Conservation (phyloP, 2,329 filamentous ascomycete genomes). For the Tolypocladium amazonense region DNA sequence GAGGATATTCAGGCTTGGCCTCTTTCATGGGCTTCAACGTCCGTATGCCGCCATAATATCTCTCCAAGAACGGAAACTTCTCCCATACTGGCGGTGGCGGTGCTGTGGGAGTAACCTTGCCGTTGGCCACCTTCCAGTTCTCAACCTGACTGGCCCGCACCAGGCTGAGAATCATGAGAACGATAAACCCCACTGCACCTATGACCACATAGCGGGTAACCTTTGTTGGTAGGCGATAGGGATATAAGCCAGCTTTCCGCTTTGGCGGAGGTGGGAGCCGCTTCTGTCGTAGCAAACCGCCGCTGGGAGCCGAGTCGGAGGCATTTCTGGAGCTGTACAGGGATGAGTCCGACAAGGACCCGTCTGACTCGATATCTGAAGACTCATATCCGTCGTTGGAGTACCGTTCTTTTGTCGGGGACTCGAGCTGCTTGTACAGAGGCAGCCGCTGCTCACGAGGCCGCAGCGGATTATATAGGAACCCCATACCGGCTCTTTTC, state of each 20-base stretch:
- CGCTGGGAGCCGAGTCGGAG: conserved; percentile 31
- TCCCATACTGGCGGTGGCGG: conserved; percentile 68
- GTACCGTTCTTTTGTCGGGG: conserved; percentile 36
- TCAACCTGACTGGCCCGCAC: conserved; percentile 64
- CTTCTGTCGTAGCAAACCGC: conserved; percentile 34
- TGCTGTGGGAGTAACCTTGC: conserved; percentile 30
- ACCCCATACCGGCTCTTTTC: conserved; percentile 32
- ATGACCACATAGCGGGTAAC: conserved; percentile 72
- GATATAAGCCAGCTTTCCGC: conserved; percentile 19
- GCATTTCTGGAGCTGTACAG: conserved; percentile 44
- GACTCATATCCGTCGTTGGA: conserved; percentile 40
- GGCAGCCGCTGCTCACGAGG: conserved; percentile 38
- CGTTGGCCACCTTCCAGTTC: conserved; percentile 50
- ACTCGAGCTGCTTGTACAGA: conserved; percentile 34
- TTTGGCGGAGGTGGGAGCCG: background rate
- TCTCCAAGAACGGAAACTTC: conserved; percentile 70
- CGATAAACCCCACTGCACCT: conserved; percentile 54
- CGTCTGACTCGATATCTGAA: conserved; percentile 34
- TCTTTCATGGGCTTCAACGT: conserved; percentile 54
- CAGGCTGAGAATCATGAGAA: conserved; percentile 69
- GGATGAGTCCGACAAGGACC: conserved; percentile 31
- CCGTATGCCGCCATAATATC: conserved; percentile 83
- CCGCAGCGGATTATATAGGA: conserved; percentile 36
- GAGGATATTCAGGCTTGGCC: conserved; percentile 75
- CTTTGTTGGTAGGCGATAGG: conserved; percentile 58